These are phyloP conservation scores for Zangia roseola DNA, from an alignment of 768 basidiomycete genomes.

Conservation along the genomic window DNA sequence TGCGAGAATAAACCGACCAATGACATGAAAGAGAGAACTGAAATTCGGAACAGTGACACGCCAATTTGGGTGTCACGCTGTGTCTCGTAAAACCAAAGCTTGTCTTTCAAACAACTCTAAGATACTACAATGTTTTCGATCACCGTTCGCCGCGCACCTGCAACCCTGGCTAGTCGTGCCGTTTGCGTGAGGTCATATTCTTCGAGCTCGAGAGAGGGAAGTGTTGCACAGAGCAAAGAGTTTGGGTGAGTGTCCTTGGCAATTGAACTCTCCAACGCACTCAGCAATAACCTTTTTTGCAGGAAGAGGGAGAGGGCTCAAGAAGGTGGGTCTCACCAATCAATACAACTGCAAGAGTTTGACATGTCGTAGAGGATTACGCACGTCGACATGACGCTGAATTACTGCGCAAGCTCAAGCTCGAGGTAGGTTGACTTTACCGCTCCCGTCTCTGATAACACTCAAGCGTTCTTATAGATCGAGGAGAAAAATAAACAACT, in stretches of 20 bases:
- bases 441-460: not conserved
- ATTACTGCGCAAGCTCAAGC: conserved; percentile 57
- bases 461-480: conserved; percentile 18
- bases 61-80: conserved; percentile 25
- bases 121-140: conserved; percentile 22
- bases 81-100: not conserved
- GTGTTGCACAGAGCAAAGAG: conserved; percentile 58
- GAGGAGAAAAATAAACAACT: conserved; percentile 32
- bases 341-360: not conserved
- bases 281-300: conserved; percentile 3
- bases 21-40: conserved; percentile 56
- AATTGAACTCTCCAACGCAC: not conserved
- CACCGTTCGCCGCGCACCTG: conserved; percentile 40
- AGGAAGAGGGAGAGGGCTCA: conserved; percentile 77
- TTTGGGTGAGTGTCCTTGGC: conserved; percentile 49
- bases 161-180: conserved; percentile 35
- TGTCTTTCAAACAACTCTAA: not conserved
- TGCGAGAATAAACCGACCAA: conserved; percentile 55
- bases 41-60: conserved; percentile 38
- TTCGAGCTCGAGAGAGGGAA: conserved; percentile 49
- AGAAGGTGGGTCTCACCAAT: conserved; percentile 43
- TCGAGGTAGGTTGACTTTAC: conserved; percentile 40
- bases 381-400: conserved; percentile 56
- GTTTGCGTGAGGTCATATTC: conserved; percentile 34
- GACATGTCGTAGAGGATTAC: conserved; percentile 54